These are phyloP conservation scores for Trichoderma breve DNA, from an alignment of 2,329 filamentous ascomycete species.

Conservation along the genomic window DNA sequence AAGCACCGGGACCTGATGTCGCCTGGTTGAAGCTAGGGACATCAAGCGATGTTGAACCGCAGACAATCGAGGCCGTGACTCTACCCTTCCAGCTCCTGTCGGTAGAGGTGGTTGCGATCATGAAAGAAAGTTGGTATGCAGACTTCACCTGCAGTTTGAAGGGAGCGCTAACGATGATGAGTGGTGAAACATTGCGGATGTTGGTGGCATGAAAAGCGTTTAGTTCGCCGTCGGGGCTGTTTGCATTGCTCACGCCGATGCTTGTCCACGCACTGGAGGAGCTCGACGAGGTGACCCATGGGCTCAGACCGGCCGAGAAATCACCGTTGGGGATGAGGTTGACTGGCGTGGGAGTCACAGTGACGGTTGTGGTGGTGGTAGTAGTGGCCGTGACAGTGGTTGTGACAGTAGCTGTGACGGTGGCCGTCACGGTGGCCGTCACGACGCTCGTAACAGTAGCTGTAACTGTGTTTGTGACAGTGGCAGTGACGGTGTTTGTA, in stretches of 20 bases:
- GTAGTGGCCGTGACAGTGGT: not conserved
- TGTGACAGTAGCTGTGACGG: not conserved
- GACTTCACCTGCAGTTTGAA: not conserved
- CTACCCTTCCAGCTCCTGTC: not conserved
- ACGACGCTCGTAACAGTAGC: not conserved
- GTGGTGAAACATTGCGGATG: too few relatives aligned
- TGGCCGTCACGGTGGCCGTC: not conserved
- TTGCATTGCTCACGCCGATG: not conserved
- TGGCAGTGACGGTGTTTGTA: not conserved
- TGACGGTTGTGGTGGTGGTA: not conserved
- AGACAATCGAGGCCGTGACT: not conserved
- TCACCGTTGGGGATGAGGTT: constrained; percentile 14
- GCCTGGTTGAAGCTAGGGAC: not conserved
- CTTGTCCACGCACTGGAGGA: too few relatives aligned
- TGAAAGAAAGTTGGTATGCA: not conserved
- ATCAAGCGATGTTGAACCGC: not conserved
- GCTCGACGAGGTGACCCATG: too few relatives aligned
- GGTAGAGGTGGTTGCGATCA: not conserved
- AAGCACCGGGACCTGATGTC: not conserved
- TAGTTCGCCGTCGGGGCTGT: not conserved
- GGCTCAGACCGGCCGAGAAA: not conserved
- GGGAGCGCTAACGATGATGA: too few relatives aligned
- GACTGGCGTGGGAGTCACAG: not conserved
- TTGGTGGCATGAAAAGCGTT: not conserved
- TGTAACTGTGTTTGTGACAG: not conserved